Evolutionary conservation across 345 rosid genomes (phyloP).

Genomic region (Eucalyptus tenuipes): DNA sequence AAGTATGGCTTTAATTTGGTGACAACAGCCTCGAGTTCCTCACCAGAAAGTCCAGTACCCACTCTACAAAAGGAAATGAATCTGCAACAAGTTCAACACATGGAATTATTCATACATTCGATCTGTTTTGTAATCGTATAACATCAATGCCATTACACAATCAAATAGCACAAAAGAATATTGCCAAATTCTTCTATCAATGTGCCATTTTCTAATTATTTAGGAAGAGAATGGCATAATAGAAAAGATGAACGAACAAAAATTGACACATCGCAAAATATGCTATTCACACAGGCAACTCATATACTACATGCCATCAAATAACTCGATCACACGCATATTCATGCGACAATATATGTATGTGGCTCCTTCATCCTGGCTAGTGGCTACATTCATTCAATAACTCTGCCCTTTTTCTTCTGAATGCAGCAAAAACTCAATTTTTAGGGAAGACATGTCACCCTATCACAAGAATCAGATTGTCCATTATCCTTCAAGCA

Average conservation of each 20-base stretch:
- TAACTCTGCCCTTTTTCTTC: background rate
- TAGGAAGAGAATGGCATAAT: background rate
- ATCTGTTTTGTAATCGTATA: background rate
- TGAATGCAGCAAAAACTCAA: background rate
- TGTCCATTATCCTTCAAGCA: background rate
- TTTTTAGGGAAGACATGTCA: background rate
- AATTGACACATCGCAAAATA: background rate
- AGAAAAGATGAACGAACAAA: background rate
- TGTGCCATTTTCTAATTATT: background rate
- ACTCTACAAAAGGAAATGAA: constrained; percentile 93
- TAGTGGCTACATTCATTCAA: background rate
- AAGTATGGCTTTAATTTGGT: constrained; percentile 87
- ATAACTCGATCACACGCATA: background rate
- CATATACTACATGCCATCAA: background rate
- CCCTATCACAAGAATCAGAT: background rate
- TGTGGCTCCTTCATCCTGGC: background rate
- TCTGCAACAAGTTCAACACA: constrained; percentile 27
- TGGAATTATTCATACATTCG: background rate
- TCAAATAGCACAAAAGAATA: background rate
- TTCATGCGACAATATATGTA: background rate
- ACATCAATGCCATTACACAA: background rate
- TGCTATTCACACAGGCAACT: background rate
- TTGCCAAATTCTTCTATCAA: background rate
- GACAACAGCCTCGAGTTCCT: constrained; percentile 69
- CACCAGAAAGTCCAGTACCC: constrained; percentile 87